A percentile compares a stretch with the other conserved stretches of the same genome.
These are phyloP conservation scores for Penicillium sp. DNA, from an alignment of 2,329 filamentous ascomycete genomes.

Conservation along the genomic window DNA sequence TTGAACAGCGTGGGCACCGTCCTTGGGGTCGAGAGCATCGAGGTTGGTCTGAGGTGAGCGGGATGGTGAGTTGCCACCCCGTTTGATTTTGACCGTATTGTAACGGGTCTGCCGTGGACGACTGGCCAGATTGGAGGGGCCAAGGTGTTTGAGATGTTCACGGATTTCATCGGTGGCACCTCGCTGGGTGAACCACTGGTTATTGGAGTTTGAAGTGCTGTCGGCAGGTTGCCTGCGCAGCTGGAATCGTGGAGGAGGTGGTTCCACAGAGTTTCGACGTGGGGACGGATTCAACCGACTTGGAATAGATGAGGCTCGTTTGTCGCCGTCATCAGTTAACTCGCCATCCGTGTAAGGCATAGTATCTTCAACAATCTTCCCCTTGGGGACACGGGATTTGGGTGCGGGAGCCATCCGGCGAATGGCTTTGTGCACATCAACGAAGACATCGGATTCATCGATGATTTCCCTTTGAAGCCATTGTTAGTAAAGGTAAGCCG, in stretches of 20 bases:
- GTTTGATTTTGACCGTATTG: constrained; percentile 62
- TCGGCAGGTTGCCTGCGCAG: constrained; percentile 34
- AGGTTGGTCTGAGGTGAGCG: constrained; percentile 34
- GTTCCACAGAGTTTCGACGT: constrained; percentile 34
- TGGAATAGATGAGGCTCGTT: constrained; percentile 25
- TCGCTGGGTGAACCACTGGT: constrained; percentile 42
- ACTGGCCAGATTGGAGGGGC: constrained; percentile 59
- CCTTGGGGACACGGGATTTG: constrained; percentile 62
- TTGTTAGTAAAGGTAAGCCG: constrained; percentile 18
- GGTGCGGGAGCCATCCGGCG: constrained; percentile 81
- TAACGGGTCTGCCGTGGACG: constrained; percentile 58
- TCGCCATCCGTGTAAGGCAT: constrained; percentile 31
- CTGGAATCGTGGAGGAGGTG: constrained; percentile 39
- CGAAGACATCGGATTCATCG: constrained; percentile 96
- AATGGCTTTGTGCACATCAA: constrained; percentile 97
- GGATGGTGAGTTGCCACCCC: constrained; percentile 40
- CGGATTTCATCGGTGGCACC: constrained; percentile 52
- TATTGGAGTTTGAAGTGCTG: constrained; percentile 25
- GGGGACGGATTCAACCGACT: constrained; percentile 20
- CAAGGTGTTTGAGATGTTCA: constrained; percentile 59
- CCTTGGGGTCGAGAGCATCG: constrained; percentile 52
- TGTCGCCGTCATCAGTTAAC: constrained; percentile 46
- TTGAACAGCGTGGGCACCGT: constrained; percentile 59
- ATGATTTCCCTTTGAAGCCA: constrained; percentile 72
- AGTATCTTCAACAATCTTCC: constrained; percentile 49